Evolutionary conservation across 306 rosid genomes (phyloP).

Genomic region (Fagus crenata): DNA sequence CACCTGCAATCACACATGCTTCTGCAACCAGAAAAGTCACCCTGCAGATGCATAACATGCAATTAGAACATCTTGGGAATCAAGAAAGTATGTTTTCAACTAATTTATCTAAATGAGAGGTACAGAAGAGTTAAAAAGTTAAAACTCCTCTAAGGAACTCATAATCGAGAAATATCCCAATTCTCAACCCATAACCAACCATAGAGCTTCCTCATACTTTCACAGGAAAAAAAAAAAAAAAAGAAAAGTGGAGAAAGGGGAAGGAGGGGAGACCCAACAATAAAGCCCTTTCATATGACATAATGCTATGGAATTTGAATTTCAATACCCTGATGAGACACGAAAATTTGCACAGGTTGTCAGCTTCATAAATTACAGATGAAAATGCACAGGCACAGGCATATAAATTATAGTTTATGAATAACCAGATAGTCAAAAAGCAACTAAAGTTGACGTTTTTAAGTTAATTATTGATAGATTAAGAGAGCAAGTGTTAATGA

Average conservation of each 20-base stretch:
- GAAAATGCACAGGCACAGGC: neutral
- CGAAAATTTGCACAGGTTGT: neutral
- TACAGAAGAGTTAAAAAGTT: too few species aligned
- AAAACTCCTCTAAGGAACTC: too few species aligned
- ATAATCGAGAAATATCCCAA: too few species aligned
- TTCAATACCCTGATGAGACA: neutral
- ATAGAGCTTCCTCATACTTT: too few species aligned
- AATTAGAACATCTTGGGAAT: neutral
- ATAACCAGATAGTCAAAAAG: neutral
- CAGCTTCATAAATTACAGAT: neutral
- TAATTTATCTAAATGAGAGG: neutral
- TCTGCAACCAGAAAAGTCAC: slow-evolving; percentile 78
- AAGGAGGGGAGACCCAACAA: neutral
- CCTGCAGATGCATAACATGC: slow-evolving; percentile 38
- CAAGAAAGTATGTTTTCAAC: neutral
- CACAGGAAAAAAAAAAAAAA: too few species aligned
- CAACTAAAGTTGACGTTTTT: neutral
- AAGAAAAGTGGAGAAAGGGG: too few species aligned
- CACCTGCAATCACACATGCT: slow-evolving; percentile 89
- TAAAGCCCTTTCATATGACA: neutral
- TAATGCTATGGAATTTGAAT: neutral
- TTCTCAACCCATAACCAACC: too few species aligned
- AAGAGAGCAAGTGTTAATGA: neutral
- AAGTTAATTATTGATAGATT: neutral
- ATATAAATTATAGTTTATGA: too few species aligned